Conservation (phyloP, 2,329 filamentous ascomycete genomes). For the Diaporthe vaccinii region DNA sequence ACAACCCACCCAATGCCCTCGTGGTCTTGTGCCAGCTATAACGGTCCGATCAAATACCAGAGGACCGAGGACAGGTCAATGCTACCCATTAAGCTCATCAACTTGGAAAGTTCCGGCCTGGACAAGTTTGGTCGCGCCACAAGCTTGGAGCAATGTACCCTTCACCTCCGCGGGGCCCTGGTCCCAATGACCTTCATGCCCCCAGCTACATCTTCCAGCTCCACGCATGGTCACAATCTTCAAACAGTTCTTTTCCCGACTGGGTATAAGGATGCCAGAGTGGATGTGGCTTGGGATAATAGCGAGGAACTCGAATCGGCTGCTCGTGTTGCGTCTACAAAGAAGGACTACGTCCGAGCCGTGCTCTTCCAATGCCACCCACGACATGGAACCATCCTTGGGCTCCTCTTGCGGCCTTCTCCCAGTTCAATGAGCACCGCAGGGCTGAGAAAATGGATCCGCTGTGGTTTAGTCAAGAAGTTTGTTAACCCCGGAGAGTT, state of each 20-base stretch:
- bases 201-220: too few species aligned
- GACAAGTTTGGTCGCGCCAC: slow-evolving; percentile 10
- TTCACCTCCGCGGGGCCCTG: slow-evolving; percentile 18
- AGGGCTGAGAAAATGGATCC: background rate
- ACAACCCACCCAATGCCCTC: slow-evolving; percentile 14
- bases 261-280: background rate
- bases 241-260: background rate
- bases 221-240: background rate
- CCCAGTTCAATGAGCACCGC: background rate
- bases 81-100: background rate
- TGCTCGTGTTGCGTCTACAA: background rate
- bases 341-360: background rate
- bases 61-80: background rate
- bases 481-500: background rate
- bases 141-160: background rate
- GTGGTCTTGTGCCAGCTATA: slow-evolving; percentile 4
- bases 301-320: background rate
- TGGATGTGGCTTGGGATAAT: background rate
- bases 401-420: background rate
- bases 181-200: background rate
- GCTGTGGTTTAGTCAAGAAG: background rate
- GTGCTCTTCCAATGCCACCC: background rate
- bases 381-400: background rate
- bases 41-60: background rate
- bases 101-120: background rate